A percentile compares a stretch with the other conserved stretches of the same genome.
These are phyloP conservation scores for Prunus salicina DNA, from an alignment of 306 rosid genomes.

Conservation along the genomic window DNA sequence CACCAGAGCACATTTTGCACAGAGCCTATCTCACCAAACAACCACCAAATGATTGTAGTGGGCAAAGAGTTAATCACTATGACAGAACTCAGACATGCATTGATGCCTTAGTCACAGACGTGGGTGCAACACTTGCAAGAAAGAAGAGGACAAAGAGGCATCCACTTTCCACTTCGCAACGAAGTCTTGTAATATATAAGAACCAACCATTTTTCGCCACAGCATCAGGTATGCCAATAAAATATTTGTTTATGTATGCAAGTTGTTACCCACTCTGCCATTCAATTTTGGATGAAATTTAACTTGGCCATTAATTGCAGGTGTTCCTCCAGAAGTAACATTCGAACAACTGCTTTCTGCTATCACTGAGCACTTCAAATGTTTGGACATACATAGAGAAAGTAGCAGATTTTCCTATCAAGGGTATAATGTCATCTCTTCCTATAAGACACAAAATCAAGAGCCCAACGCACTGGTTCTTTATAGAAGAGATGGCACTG, in stretches of 20 bases:
- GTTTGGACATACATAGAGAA: constrained; percentile 56
- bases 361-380: constrained; percentile 50
- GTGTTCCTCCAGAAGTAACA: constrained; percentile 24
- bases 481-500: constrained; percentile 49
- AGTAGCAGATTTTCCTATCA: constrained; percentile 32
- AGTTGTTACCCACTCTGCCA: neutral
- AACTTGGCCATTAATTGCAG: constrained; percentile 37
- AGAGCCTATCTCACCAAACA: constrained; percentile 25
- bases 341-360: constrained; percentile 24
- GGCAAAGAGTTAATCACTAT: constrained; percentile 23
- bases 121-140: constrained; percentile 37
- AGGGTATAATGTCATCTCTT: constrained; percentile 49
- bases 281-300: neutral
- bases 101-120: constrained; percentile 38
- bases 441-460: constrained; percentile 41
- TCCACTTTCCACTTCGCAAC: constrained; percentile 28
- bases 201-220: constrained; percentile 26
- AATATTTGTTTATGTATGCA: neutral
- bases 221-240: constrained; percentile 48
- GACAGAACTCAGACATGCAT: constrained; percentile 35
- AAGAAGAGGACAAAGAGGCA: constrained; percentile 51
- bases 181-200: constrained; percentile 32
- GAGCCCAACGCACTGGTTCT: constrained; percentile 43
- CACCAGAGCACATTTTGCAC: constrained; percentile 23
- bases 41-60: constrained; percentile 15